Conservation (phyloP, 345 rosid species). For the Firmiana major region DNA sequence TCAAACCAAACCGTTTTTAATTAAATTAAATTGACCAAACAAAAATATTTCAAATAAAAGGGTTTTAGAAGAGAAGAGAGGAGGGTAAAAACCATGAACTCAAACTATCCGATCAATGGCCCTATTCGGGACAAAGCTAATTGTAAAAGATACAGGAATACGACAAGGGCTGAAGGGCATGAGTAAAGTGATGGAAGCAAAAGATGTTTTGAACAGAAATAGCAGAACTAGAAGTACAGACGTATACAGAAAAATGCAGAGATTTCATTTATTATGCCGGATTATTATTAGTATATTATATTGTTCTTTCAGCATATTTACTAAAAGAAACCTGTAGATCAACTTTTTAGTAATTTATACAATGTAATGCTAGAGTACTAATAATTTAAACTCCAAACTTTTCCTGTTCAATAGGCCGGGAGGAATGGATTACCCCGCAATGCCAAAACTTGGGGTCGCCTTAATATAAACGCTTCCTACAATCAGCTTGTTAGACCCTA, state of each 20-base stretch:
- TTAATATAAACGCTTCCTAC: constrained; percentile 65
- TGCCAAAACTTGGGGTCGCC: background rate
- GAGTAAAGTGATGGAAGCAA: background rate
- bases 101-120: too few species aligned
- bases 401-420: background rate
- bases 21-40: too few species aligned
- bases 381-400: background rate
- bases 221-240: background rate
- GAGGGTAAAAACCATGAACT: too few species aligned
- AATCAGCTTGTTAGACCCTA: too few species aligned
- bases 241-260: background rate
- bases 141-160: background rate
- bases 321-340: background rate
- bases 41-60: too few species aligned
- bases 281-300: too few species aligned
- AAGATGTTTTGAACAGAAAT: background rate
- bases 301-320: background rate
- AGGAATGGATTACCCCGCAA: background rate
- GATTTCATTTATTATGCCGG: background rate
- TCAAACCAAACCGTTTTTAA: too few species aligned
- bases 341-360: background rate
- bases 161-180: background rate
- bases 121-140: background rate
- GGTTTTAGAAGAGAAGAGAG: too few species aligned
- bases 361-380: background rate